Evolutionary conservation across 129 eudicot genomes (phyloP), one percentile per base, ranked within the genome.

Genomic region (Helichrysum umbraculigerum): DNA sequence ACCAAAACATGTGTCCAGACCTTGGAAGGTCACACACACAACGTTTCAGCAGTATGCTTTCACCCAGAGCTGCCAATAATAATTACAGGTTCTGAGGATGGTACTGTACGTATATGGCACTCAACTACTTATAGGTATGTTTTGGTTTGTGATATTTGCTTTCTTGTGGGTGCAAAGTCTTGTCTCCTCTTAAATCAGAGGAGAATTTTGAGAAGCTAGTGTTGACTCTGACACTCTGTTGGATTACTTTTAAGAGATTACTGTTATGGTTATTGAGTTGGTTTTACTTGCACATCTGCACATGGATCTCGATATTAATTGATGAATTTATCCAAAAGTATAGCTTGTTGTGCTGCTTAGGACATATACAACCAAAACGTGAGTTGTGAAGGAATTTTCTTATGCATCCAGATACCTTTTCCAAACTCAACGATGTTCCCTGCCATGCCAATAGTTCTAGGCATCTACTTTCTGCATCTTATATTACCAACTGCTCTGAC

Each of bases 81-180:
- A 82, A 81, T 94, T 11, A 94, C 99, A 35, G 99, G 99, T 68
- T 94, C 99, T 66, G 99, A 94, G 88, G 99, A 94, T 87, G 97
- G 97, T 76, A 93, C 97, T 41, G 95, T 93, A 34, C 96, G 97
- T 25, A 90, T 93, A 72, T 93, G 98, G 98, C 95, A 93, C 76
- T 68, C 96, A 60, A 93, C 96, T 71, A 90, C 98, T 61, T 93
- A 93, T 77, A 88, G 95, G 98, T 85, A 83, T 72, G 66, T 7
- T 57, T 28, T 60, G 54, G 35, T 71, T 71, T 10, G 44, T 62
- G 66, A 41, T 62, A 15, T 72, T 47, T 61, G 58, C 72, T 34
- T 54, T 19, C 29, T 7, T 41, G 16, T 3, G 28, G 35, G 50
- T 67, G 68, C 60, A 67, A 21, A 33, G 22, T 58, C 69, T 51